Base-by-base conservation (phyloP, 1,284 basidiomycete species). In the Microbotryum scabiosae region DNA sequence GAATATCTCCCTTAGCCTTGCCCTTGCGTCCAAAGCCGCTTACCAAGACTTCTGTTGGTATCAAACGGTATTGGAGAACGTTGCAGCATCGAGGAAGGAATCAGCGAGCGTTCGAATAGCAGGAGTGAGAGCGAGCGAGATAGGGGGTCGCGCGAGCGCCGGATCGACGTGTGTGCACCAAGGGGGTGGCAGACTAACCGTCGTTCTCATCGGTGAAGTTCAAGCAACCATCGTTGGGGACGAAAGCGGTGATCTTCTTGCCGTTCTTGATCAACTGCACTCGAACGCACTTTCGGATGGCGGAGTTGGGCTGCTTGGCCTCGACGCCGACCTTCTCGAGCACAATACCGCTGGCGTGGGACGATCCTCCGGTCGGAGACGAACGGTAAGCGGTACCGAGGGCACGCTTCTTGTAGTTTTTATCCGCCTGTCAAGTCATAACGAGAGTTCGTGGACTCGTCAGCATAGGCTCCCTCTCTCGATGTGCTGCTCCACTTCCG, bases 211-310 rank as follows among this genome's bases (percentile, higher is more conserved):
- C 93, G 75, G 90, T 65, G 49, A 67, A 66, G 70, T 97, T 97
- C 72, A 97, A 81, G 82, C 93, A 97, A 84, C 96, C 96, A 77
- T 98, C 96, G 79, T 97, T 97, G 65, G 73, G 71, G 28, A 72
- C 71, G 69, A 70, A 75, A 64, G 69, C 70, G 53, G 60, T 64
- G 57, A 65, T 59, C 80, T 98, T 97, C 88, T 98, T 98, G 74
- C 96, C 96, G 82, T 99, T 99, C 85, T 99, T 98, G 80, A 99
- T 98, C 74, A 99, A 84, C 77, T 99, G 96, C 67, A 98, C 96
- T 82, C 96, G 90, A 72, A 99, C 96, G 83, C 96, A 98, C 80
- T 99, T 99, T 79, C 96, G 91, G 78, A 98, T 97, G 77, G 96
- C 96, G 76, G 96, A 98, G 85, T 99, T 99, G 80, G 96, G 96